Conservation (phyloP, 164 flowering plant genomes). For the Vitis riparia region DNA sequence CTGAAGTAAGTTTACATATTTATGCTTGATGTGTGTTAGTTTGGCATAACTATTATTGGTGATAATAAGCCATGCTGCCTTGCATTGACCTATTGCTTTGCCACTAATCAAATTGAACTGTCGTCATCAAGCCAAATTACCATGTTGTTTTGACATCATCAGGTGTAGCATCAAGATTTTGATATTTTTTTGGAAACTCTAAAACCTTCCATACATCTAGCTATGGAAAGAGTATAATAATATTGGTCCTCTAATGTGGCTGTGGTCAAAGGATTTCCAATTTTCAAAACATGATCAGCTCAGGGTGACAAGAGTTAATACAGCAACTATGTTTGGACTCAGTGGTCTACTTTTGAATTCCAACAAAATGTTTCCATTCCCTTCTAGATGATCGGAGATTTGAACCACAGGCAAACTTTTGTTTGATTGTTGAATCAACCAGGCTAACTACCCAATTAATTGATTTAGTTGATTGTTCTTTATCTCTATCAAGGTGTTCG, state of each 20-base stretch:
- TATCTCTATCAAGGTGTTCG: not conserved
- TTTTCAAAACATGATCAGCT: not conserved
- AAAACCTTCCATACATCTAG: too few relatives aligned
- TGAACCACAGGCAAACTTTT: not conserved
- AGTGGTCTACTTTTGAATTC: too few relatives aligned
- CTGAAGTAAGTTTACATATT: not conserved
- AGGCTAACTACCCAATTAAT: not conserved
- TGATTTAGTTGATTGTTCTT: not conserved
- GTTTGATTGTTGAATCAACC: not conserved
- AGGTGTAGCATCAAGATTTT: too few relatives aligned
- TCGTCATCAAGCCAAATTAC: not conserved
- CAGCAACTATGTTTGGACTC: not conserved
- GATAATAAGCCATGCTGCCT: not conserved
- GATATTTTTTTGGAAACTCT: too few relatives aligned
- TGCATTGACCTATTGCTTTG: not conserved
- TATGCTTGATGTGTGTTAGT: not conserved
- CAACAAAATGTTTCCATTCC: too few relatives aligned
- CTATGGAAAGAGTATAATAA: too few relatives aligned
- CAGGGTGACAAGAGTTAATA: not conserved
- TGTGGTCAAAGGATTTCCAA: not conserved
- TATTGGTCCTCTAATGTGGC: too few relatives aligned
- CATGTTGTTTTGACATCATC: too few relatives aligned
- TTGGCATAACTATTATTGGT: not conserved
- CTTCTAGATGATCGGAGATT: not conserved
- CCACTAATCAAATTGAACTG: not conserved